A percentile compares a stretch with the other conserved stretches of the same genome.
Conservation (phyloP, 805 yeast species). For the Teunomyces barrocoloradensis region DNA sequence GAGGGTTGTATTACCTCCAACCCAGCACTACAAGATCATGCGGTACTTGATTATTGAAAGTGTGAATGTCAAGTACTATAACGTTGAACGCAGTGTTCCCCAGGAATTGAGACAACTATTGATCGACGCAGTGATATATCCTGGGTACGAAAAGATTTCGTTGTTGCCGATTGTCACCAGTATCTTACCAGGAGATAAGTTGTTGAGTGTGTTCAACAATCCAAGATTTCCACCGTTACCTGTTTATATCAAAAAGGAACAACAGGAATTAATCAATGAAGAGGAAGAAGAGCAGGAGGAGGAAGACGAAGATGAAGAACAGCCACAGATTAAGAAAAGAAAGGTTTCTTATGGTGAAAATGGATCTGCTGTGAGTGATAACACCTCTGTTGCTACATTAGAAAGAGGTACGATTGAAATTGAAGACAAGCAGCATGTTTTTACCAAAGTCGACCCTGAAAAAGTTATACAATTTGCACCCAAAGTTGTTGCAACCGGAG, state of each 20-base stretch:
- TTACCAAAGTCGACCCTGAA: conserved; percentile 3
- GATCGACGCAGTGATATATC: conserved; percentile 60
- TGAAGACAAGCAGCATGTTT: background rate
- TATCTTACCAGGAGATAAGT: conserved; percentile 48
- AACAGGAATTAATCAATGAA: background rate
- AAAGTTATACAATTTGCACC: conserved; percentile 9
- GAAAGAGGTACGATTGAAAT: background rate
- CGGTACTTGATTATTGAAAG: conserved; percentile 36
- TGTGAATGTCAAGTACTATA: conserved; percentile 24
- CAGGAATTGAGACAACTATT: conserved; percentile 37
- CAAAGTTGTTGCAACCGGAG: conserved; percentile 1
- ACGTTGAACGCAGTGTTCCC: conserved; percentile 23
- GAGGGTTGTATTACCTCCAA: conserved; percentile 54
- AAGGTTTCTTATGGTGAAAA: conserved; percentile 2
- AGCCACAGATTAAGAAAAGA: conserved; percentile 6
- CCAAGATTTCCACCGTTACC: conserved; percentile 69
- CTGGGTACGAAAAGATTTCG: conserved; percentile 63
- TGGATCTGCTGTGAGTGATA: background rate
- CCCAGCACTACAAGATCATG: conserved; percentile 58
- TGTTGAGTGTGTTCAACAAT: conserved; percentile 60
- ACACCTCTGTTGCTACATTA: background rate
- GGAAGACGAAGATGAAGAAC: background rate
- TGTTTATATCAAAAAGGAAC: conserved; percentile 17
- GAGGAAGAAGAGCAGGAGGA: conserved; percentile 2
- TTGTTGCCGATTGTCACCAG: conserved; percentile 68